A percentile compares a stretch with the other conserved stretches of the same genome.
phyloP scores from a whole-genome alignment of 495 filamentous ascomycete genomes.

The Bathelium albidoporum region DNA sequence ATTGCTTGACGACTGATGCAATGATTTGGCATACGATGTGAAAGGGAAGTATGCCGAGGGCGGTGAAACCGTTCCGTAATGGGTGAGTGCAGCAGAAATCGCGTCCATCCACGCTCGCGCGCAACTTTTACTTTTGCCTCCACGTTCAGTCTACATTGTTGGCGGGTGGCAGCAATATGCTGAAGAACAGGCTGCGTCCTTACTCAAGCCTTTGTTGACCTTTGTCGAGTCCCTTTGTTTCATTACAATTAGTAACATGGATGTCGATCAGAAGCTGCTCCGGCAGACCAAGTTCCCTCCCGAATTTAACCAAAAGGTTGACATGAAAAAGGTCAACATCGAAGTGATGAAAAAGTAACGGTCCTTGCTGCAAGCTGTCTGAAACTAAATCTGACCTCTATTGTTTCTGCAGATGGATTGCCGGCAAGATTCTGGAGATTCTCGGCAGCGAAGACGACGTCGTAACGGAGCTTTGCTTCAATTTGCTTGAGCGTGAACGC shows the following conservation, averaged over 20 bases:
- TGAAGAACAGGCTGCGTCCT: background rate
- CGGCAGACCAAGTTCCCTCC: constrained; percentile 86
- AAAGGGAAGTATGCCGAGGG: background rate
- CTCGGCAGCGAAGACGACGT: constrained; percentile 89
- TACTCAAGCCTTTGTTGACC: background rate
- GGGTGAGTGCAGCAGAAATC: background rate
- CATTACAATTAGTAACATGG: constrained; percentile 2
- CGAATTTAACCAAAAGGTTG: constrained; percentile 91
- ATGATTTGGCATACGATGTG: background rate
- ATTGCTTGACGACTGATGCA: constrained; percentile 50
- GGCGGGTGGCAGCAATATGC: background rate
- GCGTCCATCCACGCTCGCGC: background rate
- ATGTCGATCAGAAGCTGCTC: constrained; percentile 74
- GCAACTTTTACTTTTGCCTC: background rate
- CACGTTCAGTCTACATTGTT: background rate
- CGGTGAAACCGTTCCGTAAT: background rate
- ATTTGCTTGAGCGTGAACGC: constrained; percentile 68
- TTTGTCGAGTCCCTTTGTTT: background rate
- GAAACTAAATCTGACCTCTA: background rate
- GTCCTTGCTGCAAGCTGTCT: background rate
- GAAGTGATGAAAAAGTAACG: constrained; percentile 94
- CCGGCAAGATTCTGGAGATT: constrained; percentile 72
- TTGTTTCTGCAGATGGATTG: constrained; percentile 66
- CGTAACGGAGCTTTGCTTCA: constrained; percentile 85
- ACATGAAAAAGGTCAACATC: constrained; percentile 92